These are phyloP conservation scores for Saposhnikovia divaricata DNA, from an alignment of 129 eudicot genomes.

Conservation along the genomic window DNA sequence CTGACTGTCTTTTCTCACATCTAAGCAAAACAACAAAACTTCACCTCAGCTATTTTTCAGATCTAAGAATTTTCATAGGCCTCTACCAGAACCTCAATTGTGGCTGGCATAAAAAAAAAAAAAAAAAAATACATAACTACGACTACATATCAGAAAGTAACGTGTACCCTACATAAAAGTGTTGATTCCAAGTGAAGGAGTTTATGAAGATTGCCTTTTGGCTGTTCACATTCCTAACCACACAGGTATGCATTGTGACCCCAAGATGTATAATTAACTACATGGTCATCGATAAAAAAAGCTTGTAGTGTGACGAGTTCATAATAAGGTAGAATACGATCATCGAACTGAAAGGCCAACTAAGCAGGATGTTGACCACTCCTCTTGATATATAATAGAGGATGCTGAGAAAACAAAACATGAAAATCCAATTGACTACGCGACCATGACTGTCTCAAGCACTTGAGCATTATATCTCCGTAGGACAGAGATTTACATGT, in stretches of 20 bases:
- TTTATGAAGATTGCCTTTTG: constrained; percentile 78
- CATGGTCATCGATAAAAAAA: constrained; percentile 57
- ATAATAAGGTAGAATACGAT: constrained; percentile 73
- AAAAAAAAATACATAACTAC: constrained; percentile 56
- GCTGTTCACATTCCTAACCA: constrained; percentile 80
- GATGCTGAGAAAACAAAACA: constrained; percentile 35
- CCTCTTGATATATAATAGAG: constrained; percentile 57
- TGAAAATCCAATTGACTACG: not conserved
- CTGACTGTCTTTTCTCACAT: not conserved
- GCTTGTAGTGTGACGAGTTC: constrained; percentile 43
- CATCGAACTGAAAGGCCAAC: constrained; percentile 70
- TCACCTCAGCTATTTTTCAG: not conserved
- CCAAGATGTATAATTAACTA: constrained; percentile 57
- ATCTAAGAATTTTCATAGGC: constrained; percentile 36
- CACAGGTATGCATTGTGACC: constrained; percentile 65
- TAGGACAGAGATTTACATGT: not conserved
- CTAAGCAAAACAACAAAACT: not conserved
- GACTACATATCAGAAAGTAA: constrained; percentile 60
- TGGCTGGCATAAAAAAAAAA: constrained; percentile 42
- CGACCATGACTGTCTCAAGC: not conserved
- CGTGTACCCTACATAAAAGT: constrained; percentile 81
- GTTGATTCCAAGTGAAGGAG: constrained; percentile 93
- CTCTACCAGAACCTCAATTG: constrained; percentile 51
- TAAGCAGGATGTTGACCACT: constrained; percentile 60
- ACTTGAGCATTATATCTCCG: not conserved